Conservation (phyloP, 768 basidiomycete species). For the Suillus tomentosus region DNA sequence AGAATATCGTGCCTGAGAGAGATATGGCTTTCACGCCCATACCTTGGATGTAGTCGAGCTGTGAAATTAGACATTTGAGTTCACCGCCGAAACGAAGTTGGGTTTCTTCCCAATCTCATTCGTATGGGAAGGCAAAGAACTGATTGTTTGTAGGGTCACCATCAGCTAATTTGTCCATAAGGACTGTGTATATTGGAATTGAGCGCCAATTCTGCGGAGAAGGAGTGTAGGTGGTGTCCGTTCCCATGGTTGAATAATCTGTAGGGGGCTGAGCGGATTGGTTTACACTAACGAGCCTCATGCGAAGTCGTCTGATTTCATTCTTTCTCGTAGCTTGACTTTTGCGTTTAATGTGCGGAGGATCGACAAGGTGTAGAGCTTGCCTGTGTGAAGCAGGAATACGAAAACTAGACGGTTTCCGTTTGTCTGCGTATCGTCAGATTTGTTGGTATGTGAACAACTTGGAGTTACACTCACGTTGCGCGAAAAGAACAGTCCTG, state of each 20-base stretch:
- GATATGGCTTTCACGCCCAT: slow-evolving; percentile 88
- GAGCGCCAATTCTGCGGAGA: slow-evolving; percentile 90
- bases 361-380: slow-evolving; percentile 40
- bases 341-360: slow-evolving; percentile 34
- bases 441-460: not conserved
- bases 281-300: slow-evolving; percentile 53
- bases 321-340: slow-evolving; percentile 27
- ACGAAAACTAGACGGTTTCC: slow-evolving; percentile 46
- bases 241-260: slow-evolving; percentile 63
- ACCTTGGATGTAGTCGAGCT: slow-evolving; percentile 85
- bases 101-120: no score
- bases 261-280: slow-evolving; percentile 65
- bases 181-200: slow-evolving; percentile 76
- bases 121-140: slow-evolving; percentile 83
- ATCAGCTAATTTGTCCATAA: slow-evolving; percentile 94
- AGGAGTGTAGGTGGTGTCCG: slow-evolving; percentile 67
- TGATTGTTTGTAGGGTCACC: slow-evolving; percentile 92
- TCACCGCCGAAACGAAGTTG: no score
- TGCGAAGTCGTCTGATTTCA: slow-evolving; percentile 45
- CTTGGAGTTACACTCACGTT: slow-evolving; percentile 31
- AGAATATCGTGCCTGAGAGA: slow-evolving; percentile 88
- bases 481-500: slow-evolving; percentile 29
- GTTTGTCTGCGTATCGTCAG: slow-evolving; percentile 17
- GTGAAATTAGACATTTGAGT: slow-evolving; percentile 70
- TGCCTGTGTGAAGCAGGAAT: slow-evolving; percentile 52